These are phyloP conservation scores for Seminavis robusta DNA, from an alignment of 108 stramenopile species.

Conservation along the genomic window DNA sequence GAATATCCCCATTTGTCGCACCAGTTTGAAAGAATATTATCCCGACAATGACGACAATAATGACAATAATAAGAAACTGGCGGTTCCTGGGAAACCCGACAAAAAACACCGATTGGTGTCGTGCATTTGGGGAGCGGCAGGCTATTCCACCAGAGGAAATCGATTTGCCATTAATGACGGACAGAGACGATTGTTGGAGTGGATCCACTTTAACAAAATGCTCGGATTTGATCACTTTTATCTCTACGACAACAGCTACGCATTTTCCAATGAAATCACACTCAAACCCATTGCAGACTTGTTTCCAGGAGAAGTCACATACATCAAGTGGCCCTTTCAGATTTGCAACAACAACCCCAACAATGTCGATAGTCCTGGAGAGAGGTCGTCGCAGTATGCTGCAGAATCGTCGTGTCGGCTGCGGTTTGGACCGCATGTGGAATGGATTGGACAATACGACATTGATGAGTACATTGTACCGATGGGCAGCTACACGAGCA, in stretches of 20 bases:
- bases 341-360: conserved; percentile 86
- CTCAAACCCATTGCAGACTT: conserved; percentile 64
- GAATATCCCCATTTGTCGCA: conserved; percentile 73
- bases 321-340: conserved; percentile 74
- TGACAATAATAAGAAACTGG: neutral
- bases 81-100: conserved; percentile 7
- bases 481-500: conserved; percentile 40
- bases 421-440: conserved; percentile 76
- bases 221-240: conserved; percentile 84
- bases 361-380: conserved; percentile 60
- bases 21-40: conserved; percentile 42
- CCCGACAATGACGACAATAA: too few species aligned
- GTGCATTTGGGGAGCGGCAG: conserved; percentile 82
- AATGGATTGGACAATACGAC: conserved; percentile 83
- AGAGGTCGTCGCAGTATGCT: conserved; percentile 84
- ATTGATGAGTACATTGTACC: conserved; percentile 86
- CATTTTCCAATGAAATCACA: conserved; percentile 60
- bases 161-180: conserved; percentile 68
- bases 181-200: conserved; percentile 74
- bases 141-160: conserved; percentile 67
- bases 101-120: conserved; percentile 71
- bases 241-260: conserved; percentile 82
- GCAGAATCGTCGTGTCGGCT: conserved; percentile 81
- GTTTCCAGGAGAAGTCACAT: conserved; percentile 69
- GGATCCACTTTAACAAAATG: conserved; percentile 72